Conservation (phyloP, 2,329 filamentous ascomycete species). For the Neonectria magnoliae region DNA sequence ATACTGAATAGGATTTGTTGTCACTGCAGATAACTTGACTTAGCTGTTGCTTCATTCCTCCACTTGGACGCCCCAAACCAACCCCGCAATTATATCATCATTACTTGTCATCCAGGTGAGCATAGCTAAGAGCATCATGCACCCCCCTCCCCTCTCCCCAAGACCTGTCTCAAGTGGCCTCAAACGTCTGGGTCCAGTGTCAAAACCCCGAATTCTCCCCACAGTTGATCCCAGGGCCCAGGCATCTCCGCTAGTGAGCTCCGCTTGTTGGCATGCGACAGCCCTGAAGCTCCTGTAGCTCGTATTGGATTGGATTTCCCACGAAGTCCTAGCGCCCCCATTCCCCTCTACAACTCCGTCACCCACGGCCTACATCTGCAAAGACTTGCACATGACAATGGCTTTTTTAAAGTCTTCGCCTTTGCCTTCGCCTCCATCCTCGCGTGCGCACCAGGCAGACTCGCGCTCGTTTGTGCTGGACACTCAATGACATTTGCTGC, state of each 20-base stretch:
- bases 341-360: conserved; percentile 7
- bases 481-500: conserved; percentile 12
- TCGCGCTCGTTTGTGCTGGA: conserved; percentile 2
- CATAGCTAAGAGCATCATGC: not conserved
- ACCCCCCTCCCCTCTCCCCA: not conserved
- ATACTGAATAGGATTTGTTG: not conserved
- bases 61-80: not conserved
- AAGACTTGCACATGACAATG: conserved; percentile 22
- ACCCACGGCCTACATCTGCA: not conserved
- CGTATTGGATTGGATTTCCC: not conserved
- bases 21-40: not conserved
- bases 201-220: not conserved
- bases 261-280: not conserved
- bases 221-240: not conserved
- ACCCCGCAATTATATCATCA: not conserved
- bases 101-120: not conserved
- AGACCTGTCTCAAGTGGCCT: not conserved
- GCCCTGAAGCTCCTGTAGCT: conserved; percentile 1
- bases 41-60: not conserved
- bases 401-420: conserved; percentile 5
- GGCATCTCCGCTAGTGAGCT: not conserved
- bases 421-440: not conserved
- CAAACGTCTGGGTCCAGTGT: not conserved
- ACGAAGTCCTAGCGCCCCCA: not conserved
- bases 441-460: conserved; percentile 1